A percentile compares a stretch with the other conserved stretches of the same genome.
Evolutionary conservation across 805 yeast species (phyloP).

Genomic region (Vanderwaltozyma polyspora): DNA sequence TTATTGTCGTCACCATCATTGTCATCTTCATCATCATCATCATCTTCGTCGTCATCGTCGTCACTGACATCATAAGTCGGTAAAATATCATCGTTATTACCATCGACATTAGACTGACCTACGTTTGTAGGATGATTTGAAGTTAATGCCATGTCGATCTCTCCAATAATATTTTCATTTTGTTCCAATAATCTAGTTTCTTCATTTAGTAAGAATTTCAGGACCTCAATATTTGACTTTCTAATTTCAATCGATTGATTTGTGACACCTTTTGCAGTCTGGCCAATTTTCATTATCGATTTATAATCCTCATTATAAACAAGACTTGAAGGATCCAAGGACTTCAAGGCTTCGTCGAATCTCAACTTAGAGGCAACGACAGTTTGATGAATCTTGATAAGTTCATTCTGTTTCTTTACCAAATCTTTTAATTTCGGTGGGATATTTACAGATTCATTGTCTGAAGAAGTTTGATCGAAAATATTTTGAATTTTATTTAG

Average conservation of each 20-base stretch:
- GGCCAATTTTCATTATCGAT: conserved; percentile 25
- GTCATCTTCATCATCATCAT: conserved; percentile 10
- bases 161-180: conserved; percentile 20
- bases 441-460: conserved; percentile 8
- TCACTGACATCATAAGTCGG: conserved; percentile 23
- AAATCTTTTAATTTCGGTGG: conserved; percentile 28
- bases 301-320: conserved; percentile 22
- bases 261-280: conserved; percentile 20
- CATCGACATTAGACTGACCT: not conserved
- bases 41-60: conserved; percentile 16
- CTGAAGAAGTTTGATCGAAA: conserved; percentile 9
- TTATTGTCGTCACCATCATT: no score
- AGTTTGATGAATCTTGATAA: conserved; percentile 16
- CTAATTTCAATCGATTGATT: conserved; percentile 22
- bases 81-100: conserved; percentile 13
- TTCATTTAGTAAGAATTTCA: conserved; percentile 17
- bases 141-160: conserved; percentile 16
- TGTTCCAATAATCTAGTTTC: conserved; percentile 18
- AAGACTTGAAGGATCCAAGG: conserved; percentile 18
- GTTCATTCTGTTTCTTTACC: conserved; percentile 14
- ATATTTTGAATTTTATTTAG: conserved; percentile 22
- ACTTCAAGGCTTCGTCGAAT: conserved; percentile 19
- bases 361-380: conserved; percentile 16
- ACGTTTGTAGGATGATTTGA: conserved; percentile 17
- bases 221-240: conserved; percentile 16